These are phyloP conservation scores for Aspergillus carbonarius DNA, from an alignment of 2,329 filamentous ascomycete genomes.

Conservation along the genomic window DNA sequence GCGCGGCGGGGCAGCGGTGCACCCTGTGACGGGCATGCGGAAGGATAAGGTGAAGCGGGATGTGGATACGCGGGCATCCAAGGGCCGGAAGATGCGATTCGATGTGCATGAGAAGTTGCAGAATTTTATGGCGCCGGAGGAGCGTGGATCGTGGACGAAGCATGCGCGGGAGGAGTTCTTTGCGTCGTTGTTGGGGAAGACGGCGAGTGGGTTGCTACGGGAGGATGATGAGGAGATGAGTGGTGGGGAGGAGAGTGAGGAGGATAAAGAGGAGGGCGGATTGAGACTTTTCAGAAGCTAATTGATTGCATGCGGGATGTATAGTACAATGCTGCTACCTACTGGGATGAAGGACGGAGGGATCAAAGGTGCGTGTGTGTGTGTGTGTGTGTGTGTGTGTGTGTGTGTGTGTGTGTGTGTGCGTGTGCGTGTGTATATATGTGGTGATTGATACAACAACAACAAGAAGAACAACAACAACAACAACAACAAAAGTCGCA, in stretches of 20 bases:
- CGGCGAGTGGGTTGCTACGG: slow-evolving; percentile 63
- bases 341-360: too few relatives aligned
- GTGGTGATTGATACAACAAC: not conserved
- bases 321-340: too few relatives aligned
- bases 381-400: not conserved
- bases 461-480: not conserved
- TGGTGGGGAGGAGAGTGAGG: slow-evolving; percentile 27
- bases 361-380: not conserved
- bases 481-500: not conserved
- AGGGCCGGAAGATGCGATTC: slow-evolving; percentile 90
- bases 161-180: slow-evolving; percentile 76
- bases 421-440: not conserved
- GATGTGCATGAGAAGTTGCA: slow-evolving; percentile 95
- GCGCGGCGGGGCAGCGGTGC: slow-evolving; percentile 30
- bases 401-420: slow-evolving; percentile 1
- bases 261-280: slow-evolving; percentile 34
- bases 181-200: slow-evolving; percentile 66
- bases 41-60: slow-evolving; percentile 71
- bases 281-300: slow-evolving; percentile 34
- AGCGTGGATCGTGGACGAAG: slow-evolving; percentile 75
- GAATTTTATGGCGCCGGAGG: slow-evolving; percentile 95
- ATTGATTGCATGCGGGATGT: not conserved
- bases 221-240: slow-evolving; percentile 54
- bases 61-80: slow-evolving; percentile 91
- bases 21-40: slow-evolving; percentile 45